Conservation (phyloP, 2,329 filamentous ascomycete species). For the Penicillium sp. region DNA sequence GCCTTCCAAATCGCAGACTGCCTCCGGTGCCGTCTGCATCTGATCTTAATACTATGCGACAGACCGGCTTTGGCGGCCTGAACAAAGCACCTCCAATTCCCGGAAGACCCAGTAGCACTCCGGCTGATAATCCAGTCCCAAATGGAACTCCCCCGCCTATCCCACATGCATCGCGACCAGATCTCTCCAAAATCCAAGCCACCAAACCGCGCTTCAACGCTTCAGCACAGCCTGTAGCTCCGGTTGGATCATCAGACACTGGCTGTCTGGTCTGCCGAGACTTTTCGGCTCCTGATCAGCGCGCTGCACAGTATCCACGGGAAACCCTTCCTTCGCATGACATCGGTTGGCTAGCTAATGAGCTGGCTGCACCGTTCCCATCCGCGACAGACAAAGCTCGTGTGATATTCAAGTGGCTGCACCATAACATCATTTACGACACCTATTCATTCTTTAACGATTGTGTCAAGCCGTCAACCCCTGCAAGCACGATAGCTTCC, state of each 20-base stretch:
- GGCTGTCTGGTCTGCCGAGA: slow-evolving; percentile 83
- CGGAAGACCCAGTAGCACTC: slow-evolving; percentile 20
- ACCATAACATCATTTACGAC: slow-evolving; percentile 91
- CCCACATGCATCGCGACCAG: slow-evolving; percentile 60
- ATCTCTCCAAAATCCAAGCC: slow-evolving; percentile 60
- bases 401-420: slow-evolving; percentile 91
- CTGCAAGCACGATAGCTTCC: slow-evolving; percentile 72
- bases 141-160: slow-evolving; percentile 52
- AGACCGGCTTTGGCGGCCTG: slow-evolving; percentile 54
- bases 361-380: slow-evolving; percentile 77
- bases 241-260: slow-evolving; percentile 22
- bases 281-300: slow-evolving; percentile 78
- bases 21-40: slow-evolving; percentile 39
- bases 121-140: slow-evolving; percentile 17
- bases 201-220: slow-evolving; percentile 51
- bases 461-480: slow-evolving; percentile 67
- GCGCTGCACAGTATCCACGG: slow-evolving; percentile 77
- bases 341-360: slow-evolving; percentile 74
- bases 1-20: slow-evolving; percentile 34
- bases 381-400: slow-evolving; percentile 89
- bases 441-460: slow-evolving; percentile 76
- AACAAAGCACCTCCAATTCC: slow-evolving; percentile 38
- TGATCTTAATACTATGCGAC: slow-evolving; percentile 39
- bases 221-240: slow-evolving; percentile 21
- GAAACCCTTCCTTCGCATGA: slow-evolving; percentile 70